These are phyloP conservation scores for Neospora caninum DNA, from an alignment of 169 alveolate genomes.

Conservation along the genomic window DNA sequence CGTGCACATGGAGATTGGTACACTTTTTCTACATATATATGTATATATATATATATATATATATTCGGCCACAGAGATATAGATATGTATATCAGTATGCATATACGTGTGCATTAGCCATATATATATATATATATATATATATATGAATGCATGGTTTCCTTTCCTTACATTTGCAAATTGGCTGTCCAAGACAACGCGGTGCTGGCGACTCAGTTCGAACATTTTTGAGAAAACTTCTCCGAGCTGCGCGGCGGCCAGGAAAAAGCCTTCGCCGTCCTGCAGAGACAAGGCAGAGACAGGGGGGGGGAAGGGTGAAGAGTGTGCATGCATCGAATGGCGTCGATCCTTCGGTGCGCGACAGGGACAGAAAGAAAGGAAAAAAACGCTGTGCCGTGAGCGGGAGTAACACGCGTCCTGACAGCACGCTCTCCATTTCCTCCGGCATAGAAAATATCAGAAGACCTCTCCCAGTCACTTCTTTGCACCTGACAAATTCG, in stretches of 20 bases:
- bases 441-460: too few relatives aligned
- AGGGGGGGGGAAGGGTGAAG: not conserved
- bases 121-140: too few relatives aligned
- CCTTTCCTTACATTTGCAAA: not conserved
- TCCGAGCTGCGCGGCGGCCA: constrained; percentile 1
- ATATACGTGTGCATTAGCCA: not conserved
- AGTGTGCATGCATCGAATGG: too few relatives aligned
- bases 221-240: constrained; percentile 29
- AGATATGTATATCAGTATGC: not conserved
- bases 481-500: too few relatives aligned
- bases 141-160: too few relatives aligned
- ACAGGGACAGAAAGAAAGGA: too few relatives aligned
- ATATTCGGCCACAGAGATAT: not conserved
- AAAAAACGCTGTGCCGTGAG: too few relatives aligned
- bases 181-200: not conserved
- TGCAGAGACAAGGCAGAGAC: not conserved
- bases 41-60: not conserved
- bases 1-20: too few relatives aligned
- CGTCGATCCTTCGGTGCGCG: too few relatives aligned
- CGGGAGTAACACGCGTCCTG: too few relatives aligned
- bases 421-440: too few relatives aligned
- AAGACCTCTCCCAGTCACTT: too few relatives aligned
- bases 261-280: not conserved
- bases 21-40: not conserved
- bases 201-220: not conserved